Evolutionary conservation across 2,329 filamentous ascomycete species (phyloP).

Genomic region (Trichophyton benhamiae): DNA sequence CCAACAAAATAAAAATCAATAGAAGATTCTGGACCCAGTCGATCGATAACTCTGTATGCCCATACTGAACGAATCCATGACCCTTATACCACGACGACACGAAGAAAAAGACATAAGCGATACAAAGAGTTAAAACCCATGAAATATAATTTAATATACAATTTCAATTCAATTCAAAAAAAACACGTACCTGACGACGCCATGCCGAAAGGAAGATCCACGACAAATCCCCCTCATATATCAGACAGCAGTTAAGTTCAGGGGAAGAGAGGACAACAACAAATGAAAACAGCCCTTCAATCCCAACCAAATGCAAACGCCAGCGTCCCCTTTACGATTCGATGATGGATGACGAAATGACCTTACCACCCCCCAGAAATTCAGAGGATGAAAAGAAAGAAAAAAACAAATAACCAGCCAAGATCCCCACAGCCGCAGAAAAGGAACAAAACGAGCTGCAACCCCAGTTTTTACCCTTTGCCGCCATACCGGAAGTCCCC

Average conservation of each 20-base stretch:
- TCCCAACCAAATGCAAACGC: constrained; percentile 14
- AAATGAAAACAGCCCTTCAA: constrained; percentile 17
- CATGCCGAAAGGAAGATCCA: neutral
- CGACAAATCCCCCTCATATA: neutral
- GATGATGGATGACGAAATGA: constrained; percentile 39
- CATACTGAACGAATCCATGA: constrained; percentile 4
- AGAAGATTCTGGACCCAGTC: constrained; percentile 3
- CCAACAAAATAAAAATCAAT: neutral
- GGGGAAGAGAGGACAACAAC: neutral
- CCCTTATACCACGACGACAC: constrained; percentile 6
- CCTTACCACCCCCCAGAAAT: constrained; percentile 15
- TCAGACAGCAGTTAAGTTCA: neutral
- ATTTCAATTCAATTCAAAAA: neutral
- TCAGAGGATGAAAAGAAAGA: constrained; percentile 7
- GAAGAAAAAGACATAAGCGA: constrained; percentile 10
- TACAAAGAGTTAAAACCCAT: neutral
- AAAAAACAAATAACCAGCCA: constrained; percentile 8
- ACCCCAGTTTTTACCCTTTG: neutral
- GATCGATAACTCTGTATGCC: constrained; percentile 4
- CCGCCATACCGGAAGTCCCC: neutral
- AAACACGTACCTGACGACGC: neutral
- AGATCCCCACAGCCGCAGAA: neutral
- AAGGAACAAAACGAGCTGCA: neutral
- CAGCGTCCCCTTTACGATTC: constrained; percentile 31
- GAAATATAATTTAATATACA: constrained; percentile 2